phyloP scores from a whole-genome alignment of 495 filamentous ascomycete species.

The Talaromyces borbonicus region DNA sequence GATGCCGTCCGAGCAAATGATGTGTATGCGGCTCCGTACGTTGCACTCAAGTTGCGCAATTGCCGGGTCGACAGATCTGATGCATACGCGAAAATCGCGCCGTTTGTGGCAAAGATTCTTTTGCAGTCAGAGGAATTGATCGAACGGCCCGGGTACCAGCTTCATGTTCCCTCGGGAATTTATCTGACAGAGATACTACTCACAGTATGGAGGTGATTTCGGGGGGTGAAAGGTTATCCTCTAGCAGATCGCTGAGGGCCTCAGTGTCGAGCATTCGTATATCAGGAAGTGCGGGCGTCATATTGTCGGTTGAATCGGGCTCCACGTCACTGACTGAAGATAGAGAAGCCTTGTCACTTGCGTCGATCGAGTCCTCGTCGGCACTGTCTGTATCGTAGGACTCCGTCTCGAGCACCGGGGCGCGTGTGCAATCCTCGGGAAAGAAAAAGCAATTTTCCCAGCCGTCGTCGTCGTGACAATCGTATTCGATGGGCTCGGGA shows the following conservation, averaged over 20 bases:
- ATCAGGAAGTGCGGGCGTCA: conserved; percentile 39
- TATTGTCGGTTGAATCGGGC: conserved; percentile 19
- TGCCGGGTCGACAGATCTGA: conserved; percentile 34
- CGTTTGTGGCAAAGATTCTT: conserved; percentile 36
- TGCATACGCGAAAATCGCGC: conserved; percentile 37
- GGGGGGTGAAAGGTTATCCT: conserved; percentile 38
- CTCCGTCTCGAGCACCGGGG: conserved; percentile 18
- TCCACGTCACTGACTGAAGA: conserved; percentile 5
- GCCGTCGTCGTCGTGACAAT: conserved; percentile 37
- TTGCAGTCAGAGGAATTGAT: too few species aligned
- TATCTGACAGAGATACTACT: neutral
- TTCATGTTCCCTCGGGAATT: too few species aligned
- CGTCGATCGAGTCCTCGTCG: conserved; percentile 1
- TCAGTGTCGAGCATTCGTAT: conserved; percentile 41
- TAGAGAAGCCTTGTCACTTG: conserved; percentile 5
- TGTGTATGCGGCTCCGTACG: conserved; percentile 39
- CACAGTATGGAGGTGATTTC: conserved; percentile 41
- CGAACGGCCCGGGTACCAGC: too few species aligned
- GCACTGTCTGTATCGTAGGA: conserved; percentile 6
- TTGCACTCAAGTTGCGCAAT: conserved; percentile 37
- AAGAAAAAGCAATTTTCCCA: conserved; percentile 40
- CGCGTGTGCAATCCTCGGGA: conserved; percentile 38
- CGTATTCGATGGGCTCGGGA: conserved; percentile 38
- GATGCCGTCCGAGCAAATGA: conserved; percentile 38
- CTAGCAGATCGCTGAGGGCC: conserved; percentile 35